Conservation (phyloP, 768 basidiomycete genomes). For the Mycena rebaudengoi region DNA sequence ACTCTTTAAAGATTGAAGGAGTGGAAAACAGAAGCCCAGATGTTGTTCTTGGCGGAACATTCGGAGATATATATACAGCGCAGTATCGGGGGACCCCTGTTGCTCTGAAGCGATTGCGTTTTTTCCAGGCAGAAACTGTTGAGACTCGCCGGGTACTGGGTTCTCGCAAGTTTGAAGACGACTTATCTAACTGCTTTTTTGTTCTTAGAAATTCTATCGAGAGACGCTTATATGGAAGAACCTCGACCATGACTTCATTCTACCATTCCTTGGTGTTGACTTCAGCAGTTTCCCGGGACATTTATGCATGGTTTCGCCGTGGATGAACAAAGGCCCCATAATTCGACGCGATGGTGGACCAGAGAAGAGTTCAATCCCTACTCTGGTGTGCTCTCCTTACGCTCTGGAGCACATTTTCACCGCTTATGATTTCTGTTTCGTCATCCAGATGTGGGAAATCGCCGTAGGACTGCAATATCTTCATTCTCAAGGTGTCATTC, state of each 20-base stretch:
- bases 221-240: constrained; percentile 33
- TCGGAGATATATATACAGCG: background rate
- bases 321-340: constrained; percentile 29
- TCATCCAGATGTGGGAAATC: constrained; percentile 43
- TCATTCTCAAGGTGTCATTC: constrained; percentile 35
- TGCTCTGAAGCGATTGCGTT: background rate
- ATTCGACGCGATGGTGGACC: constrained; percentile 3
- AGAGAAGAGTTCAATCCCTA: background rate
- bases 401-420: background rate
- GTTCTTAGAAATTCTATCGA: constrained; percentile 29
- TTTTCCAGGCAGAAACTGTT: background rate
- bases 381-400: too few species aligned
- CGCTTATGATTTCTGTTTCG: background rate
- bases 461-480: constrained; percentile 42
- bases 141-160: background rate
- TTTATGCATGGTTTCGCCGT: constrained; percentile 32
- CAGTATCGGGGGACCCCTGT: background rate
- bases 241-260: constrained; percentile 27
- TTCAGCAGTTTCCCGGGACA: constrained; percentile 20
- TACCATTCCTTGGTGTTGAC: constrained; percentile 31
- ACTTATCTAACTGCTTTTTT: background rate
- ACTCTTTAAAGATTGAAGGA: too few species aligned
- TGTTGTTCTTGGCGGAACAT: background rate
- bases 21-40: too few species aligned
- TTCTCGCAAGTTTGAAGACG: background rate